Conservation (phyloP, 306 rosid genomes). For the Styphnolobium japonicum region DNA sequence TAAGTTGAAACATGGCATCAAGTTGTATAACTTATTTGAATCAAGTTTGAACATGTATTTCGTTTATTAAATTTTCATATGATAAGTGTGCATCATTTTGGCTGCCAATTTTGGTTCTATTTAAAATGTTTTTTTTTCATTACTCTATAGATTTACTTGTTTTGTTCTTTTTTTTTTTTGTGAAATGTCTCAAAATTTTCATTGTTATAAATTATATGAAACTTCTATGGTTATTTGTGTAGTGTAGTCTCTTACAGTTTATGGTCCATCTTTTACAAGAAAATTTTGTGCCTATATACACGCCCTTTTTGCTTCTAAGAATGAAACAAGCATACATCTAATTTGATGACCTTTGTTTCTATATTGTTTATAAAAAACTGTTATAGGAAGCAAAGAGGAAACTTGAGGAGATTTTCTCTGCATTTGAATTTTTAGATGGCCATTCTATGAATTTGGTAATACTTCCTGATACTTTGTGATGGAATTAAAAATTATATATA, state of each 20-base stretch:
- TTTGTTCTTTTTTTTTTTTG: not conserved
- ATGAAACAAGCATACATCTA: not conserved
- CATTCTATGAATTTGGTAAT: too few relatives aligned
- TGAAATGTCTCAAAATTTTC: not conserved
- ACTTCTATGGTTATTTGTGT: not conserved
- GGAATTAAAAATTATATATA: too few relatives aligned
- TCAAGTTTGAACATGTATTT: not conserved
- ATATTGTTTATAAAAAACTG: constrained; percentile 46
- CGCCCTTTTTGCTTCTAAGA: not conserved
- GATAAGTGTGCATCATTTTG: constrained; percentile 1
- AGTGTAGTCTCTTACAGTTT: too few relatives aligned
- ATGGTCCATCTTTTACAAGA: not conserved
- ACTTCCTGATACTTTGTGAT: too few relatives aligned
- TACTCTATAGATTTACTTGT: not conserved
- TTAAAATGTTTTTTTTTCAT: not conserved
- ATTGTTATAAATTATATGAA: not conserved
- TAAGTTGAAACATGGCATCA: constrained; percentile 18
- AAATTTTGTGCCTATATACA: not conserved
- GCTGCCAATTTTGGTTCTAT: not conserved
- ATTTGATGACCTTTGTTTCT: constrained; percentile 16
- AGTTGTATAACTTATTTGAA: constrained; percentile 7
- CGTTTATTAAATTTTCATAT: not conserved
- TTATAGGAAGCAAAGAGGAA: constrained; percentile 61
- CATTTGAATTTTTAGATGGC: constrained; percentile 67
- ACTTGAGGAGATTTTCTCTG: constrained; percentile 73